Percentiles rank a stretch among this genome's conserved stretches.
Evolutionary conservation across 2,329 filamentous ascomycete genomes (phyloP).

Genomic region (Canariomyces notabilis): DNA sequence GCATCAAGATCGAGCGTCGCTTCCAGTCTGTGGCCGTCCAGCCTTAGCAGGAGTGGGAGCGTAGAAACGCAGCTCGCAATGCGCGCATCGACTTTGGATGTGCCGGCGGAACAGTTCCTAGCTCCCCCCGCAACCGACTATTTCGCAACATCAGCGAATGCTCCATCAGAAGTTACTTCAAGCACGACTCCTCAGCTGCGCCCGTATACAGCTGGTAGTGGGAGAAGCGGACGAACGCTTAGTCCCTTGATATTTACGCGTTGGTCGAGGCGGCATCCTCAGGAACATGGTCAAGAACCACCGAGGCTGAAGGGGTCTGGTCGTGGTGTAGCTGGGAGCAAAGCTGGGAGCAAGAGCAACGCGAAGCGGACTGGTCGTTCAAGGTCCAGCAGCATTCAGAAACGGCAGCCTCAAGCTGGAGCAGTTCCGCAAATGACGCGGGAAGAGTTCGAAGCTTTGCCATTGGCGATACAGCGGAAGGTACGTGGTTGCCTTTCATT

Average conservation of each 20-base stretch:
- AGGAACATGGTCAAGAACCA: conserved; percentile 13
- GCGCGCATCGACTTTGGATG: conserved; percentile 20
- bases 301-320: conserved; percentile 1
- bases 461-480: conserved; percentile 47
- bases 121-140: conserved; percentile 10
- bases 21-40: conserved; percentile 13
- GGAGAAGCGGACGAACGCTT: conserved; percentile 15
- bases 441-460: conserved; percentile 47
- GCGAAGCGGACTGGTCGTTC: conserved; percentile 19
- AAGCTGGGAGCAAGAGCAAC: conserved; percentile 15
- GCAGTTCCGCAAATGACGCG: conserved; percentile 33
- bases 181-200: conserved; percentile 11
- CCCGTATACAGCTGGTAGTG: conserved; percentile 18
- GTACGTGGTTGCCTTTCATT: conserved; percentile 32
- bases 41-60: conserved; percentile 4
- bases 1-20: conserved; percentile 20
- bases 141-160: conserved; percentile 6
- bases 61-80: conserved; percentile 17
- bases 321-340: conserved; percentile 16
- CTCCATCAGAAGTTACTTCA: conserved; percentile 2
- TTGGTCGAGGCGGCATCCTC: conserved; percentile 23
- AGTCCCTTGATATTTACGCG: conserved; percentile 22
- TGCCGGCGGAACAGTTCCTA: conserved; percentile 9
- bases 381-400: conserved; percentile 23
- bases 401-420: conserved; percentile 22